Base-by-base conservation (phyloP, 2,329 filamentous ascomycete genomes). In the Stachybotrys elegans region DNA sequence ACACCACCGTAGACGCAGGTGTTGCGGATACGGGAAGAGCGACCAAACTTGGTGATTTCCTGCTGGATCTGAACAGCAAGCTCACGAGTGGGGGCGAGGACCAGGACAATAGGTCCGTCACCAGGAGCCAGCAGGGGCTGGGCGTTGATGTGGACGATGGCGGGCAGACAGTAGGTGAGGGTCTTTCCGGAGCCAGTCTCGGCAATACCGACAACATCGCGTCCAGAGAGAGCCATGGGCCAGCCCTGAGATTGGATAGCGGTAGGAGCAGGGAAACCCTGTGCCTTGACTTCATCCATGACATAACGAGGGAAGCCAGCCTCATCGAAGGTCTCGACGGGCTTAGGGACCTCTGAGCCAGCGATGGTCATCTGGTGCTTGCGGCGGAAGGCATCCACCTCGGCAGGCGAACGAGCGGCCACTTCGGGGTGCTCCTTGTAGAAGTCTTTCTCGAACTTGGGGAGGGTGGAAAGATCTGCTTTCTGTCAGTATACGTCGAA, bases 161-260 rank as follows among this genome's bases (percentile, higher is more conserved):
- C 88, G 47, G 93, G 93, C 56, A 98, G 81, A 71, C 92, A 97
- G 76, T 98, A 98, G 43, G 91, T 96, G 54, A 98, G 79, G 5
- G 93, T 98, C 84, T 98, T 98, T 78, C 93, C 93, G 53, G 93
- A 98, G 67, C 93, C 93, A 47, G 93, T 98, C 78, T 98, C 93
- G 59, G 93, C 93, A 73, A 98, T 95, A 83, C 93, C 93, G 60
- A 97, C 92, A 48, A 97, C 92, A 66, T 98, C 93, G 57, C 93
- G 92, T 73, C 93, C 93, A 56, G 92, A 94, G 42, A 98, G 83
- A 62, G 93, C 91, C 93, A 97, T 97, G 51, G 93, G 93, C 93
- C 93, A 97, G 51, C 93, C 93, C 68, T 97, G 93, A 16, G 92
- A 94, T 71, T 98, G 93, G 67, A 98, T 97, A 51, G 93, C 85